Percentiles rank a stretch among this genome's conserved stretches.
Evolutionary conservation across 495 filamentous ascomycete genomes (phyloP).

Genomic region (Chlorociboria aeruginascens): DNA sequence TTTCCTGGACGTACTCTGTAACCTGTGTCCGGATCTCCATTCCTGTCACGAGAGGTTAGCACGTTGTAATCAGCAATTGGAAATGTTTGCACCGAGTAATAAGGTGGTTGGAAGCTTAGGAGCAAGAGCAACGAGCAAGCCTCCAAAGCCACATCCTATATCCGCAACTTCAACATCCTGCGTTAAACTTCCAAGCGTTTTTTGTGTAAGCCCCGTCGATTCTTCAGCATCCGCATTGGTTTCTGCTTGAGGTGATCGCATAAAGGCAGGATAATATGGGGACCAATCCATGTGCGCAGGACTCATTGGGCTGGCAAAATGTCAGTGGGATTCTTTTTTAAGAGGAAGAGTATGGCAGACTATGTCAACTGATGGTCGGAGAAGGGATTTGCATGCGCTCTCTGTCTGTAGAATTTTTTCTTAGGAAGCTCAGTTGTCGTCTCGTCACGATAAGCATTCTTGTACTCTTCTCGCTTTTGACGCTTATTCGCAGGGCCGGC

Average conservation of each 20-base stretch:
- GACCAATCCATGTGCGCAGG: constrained; percentile 90
- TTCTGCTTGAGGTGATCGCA: constrained; percentile 21
- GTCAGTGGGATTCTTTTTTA: not conserved
- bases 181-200: constrained; percentile 3
- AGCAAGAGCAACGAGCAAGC: constrained; percentile 74
- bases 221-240: not conserved
- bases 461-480: constrained; percentile 67
- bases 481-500: constrained; percentile 46
- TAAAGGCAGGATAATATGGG: constrained; percentile 65
- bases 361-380: constrained; percentile 83
- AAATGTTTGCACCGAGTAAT: constrained; percentile 47
- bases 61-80: not conserved
- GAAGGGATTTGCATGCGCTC: constrained; percentile 95
- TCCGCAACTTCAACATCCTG: constrained; percentile 79
- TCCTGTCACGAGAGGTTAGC: constrained; percentile 24
- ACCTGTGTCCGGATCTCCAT: constrained; percentile 89
- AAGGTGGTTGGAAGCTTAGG: constrained; percentile 71
- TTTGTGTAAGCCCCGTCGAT: not conserved
- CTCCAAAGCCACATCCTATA: constrained; percentile 94
- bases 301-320: constrained; percentile 52
- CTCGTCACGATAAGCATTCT: constrained; percentile 31
- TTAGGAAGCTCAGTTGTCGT: constrained; percentile 47
- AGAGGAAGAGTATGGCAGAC: constrained; percentile 36
- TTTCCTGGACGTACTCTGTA: constrained; percentile 74
- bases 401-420: constrained; percentile 92